phyloP scores from a whole-genome alignment of 345 rosid genomes.

The Combretum micranthum region DNA sequence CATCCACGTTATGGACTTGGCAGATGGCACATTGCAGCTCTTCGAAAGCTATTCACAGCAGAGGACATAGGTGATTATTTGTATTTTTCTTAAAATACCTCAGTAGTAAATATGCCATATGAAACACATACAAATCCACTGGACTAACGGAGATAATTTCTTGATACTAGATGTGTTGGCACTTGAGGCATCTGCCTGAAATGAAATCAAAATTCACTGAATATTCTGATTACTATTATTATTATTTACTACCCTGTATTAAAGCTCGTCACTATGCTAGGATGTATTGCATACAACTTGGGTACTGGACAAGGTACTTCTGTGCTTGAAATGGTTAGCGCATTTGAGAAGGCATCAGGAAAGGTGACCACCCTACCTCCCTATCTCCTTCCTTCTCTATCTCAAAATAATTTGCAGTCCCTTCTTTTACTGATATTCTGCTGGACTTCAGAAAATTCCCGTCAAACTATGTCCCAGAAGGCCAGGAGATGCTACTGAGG shows the following conservation, averaged over 20 bases:
- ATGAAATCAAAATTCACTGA: background rate
- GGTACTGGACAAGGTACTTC: conserved; percentile 88
- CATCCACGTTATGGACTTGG: conserved; percentile 93
- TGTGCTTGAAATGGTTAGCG: conserved; percentile 89
- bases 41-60: conserved; percentile 53
- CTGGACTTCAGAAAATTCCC: conserved; percentile 66
- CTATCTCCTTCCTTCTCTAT: background rate
- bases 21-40: conserved; percentile 88
- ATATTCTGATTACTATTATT: background rate
- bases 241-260: background rate
- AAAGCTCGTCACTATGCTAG: conserved; percentile 23
- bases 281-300: conserved; percentile 79
- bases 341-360: conserved; percentile 87
- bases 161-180: too few species aligned
- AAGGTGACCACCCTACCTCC: conserved; percentile 38
- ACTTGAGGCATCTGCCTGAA: background rate
- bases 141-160: too few species aligned
- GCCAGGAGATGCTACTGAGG: conserved; percentile 88
- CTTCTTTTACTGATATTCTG: background rate
- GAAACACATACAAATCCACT: too few species aligned
- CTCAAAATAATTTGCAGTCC: background rate
- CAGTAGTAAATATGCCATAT: background rate
- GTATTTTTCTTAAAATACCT: background rate
- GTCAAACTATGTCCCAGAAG: conserved; percentile 73
- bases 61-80: conserved; percentile 48